A percentile compares a stretch with the other conserved stretches of the same genome.
These are phyloP conservation scores for Eucalyptus albens DNA, from an alignment of 345 rosid species.

Conservation along the genomic window DNA sequence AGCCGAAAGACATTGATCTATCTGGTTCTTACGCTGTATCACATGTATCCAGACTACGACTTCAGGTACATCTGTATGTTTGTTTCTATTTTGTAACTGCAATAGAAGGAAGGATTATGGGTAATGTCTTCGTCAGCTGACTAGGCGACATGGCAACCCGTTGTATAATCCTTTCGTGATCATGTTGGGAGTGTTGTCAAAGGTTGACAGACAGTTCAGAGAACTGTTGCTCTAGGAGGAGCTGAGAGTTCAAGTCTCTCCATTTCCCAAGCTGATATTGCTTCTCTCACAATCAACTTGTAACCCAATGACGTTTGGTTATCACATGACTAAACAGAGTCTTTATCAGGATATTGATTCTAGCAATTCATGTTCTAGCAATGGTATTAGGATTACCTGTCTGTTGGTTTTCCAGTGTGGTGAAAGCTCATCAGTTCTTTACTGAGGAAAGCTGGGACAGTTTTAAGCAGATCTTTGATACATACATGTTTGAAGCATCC, in stretches of 20 bases:
- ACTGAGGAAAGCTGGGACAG: slow-evolving; percentile 79
- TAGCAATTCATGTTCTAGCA: neutral
- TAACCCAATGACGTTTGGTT: neutral
- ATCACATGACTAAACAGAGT: neutral
- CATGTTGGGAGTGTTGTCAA: slow-evolving; percentile 98
- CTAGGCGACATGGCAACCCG: slow-evolving; percentile 95
- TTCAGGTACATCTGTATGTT: slow-evolving; percentile 69
- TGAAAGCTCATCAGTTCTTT: slow-evolving; percentile 91
- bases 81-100: neutral
- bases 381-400: neutral
- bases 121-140: slow-evolving; percentile 96
- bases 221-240: slow-evolving; percentile 76
- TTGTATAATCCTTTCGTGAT: slow-evolving; percentile 44
- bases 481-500: slow-evolving; percentile 82
- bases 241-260: slow-evolving; percentile 87
- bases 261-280: slow-evolving; percentile 7
- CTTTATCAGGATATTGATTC: slow-evolving; percentile 17
- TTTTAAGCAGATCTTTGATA: slow-evolving; percentile 73
- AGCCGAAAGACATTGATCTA: slow-evolving; percentile 96
- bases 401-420: slow-evolving; percentile 56
- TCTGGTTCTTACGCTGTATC: slow-evolving; percentile 86
- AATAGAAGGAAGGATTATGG: slow-evolving; percentile 72
- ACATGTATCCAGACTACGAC: slow-evolving; percentile 91
- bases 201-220: slow-evolving; percentile 92
- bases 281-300: neutral